These are phyloP conservation scores for Acacia crassicarpa DNA, from an alignment of 306 rosid species.

Conservation along the genomic window DNA sequence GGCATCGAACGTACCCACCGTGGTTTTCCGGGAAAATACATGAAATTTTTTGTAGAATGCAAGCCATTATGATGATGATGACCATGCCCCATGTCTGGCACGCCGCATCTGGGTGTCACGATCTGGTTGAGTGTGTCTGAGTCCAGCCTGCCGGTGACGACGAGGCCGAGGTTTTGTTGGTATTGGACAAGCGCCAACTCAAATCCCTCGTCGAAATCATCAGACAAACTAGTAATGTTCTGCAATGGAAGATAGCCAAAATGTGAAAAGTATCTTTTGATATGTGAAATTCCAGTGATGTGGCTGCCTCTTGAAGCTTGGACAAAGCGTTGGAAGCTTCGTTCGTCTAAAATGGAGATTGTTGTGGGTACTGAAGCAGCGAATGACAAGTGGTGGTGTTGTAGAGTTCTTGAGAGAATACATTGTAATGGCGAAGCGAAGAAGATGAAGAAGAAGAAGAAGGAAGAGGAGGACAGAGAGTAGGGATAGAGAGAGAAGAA, in stretches of 20 bases:
- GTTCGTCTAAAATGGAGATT: background rate
- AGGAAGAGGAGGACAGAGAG: background rate
- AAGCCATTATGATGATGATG: background rate
- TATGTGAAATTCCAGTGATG: conserved; percentile 37
- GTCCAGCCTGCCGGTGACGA: conserved; percentile 55
- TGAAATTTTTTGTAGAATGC: conserved; percentile 44
- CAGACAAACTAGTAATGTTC: conserved; percentile 26
- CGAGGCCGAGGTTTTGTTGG: conserved; percentile 56
- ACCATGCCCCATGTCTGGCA: conserved; percentile 31
- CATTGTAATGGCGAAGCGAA: conserved; percentile 22
- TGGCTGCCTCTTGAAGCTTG: conserved; percentile 35
- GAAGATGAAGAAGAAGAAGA: conserved; percentile 31
- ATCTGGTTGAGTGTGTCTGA: conserved; percentile 43
- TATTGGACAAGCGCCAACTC: conserved; percentile 40
- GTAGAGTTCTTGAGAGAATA: conserved; percentile 19
- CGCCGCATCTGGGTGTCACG: conserved; percentile 58
- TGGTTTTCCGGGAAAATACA: conserved; percentile 69
- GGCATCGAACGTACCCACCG: conserved; percentile 69
- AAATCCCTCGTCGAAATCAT: conserved; percentile 35
- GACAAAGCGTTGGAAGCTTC: conserved; percentile 11
- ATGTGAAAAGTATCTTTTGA: conserved; percentile 47
- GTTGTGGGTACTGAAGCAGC: conserved; percentile 5
- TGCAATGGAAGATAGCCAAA: conserved; percentile 46
- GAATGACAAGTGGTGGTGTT: background rate
- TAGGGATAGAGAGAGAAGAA: conserved; percentile 21